phyloP scores from a whole-genome alignment of 108 stramenopile genomes.

The Cyclotella sp. region DNA sequence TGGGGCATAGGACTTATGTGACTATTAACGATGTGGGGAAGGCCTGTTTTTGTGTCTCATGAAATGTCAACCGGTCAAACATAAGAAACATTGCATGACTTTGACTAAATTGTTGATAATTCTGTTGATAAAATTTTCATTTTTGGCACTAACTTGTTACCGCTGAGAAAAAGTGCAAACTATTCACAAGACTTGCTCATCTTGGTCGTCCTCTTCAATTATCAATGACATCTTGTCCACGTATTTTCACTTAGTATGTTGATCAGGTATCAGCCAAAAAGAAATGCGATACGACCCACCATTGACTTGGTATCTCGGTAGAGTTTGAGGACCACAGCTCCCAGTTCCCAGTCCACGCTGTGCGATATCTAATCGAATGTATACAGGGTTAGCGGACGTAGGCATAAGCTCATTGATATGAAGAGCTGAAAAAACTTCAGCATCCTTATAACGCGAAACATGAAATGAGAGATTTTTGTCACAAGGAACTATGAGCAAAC shows the following conservation, averaged over 20 bases:
- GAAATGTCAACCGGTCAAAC: no score
- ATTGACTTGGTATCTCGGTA: constrained; percentile 32
- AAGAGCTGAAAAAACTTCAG: constrained; percentile 23
- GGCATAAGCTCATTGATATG: constrained; percentile 29
- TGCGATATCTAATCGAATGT: constrained; percentile 43
- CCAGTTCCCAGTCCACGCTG: constrained; percentile 48
- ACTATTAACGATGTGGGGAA: no score
- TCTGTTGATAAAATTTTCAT: no score
- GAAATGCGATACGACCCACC: constrained; percentile 24
- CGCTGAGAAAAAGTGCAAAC: no score
- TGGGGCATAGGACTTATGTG: no score
- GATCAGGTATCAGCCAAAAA: constrained; percentile 20
- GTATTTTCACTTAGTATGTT: neutral
- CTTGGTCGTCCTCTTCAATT: no score
- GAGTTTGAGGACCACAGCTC: constrained; percentile 49
- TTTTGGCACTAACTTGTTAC: no score
- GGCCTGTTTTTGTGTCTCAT: no score
- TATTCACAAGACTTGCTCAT: no score
- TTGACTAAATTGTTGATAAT: no score
- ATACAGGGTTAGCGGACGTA: constrained; percentile 14
- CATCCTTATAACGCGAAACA: constrained; percentile 22
- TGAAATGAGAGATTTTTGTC: constrained; percentile 26
- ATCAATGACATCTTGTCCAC: no score
- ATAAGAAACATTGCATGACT: no score
- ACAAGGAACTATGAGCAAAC: constrained; percentile 24